These are phyloP conservation scores for Penicillium canariense DNA, from an alignment of 495 filamentous ascomycete species.

Conservation along the genomic window DNA sequence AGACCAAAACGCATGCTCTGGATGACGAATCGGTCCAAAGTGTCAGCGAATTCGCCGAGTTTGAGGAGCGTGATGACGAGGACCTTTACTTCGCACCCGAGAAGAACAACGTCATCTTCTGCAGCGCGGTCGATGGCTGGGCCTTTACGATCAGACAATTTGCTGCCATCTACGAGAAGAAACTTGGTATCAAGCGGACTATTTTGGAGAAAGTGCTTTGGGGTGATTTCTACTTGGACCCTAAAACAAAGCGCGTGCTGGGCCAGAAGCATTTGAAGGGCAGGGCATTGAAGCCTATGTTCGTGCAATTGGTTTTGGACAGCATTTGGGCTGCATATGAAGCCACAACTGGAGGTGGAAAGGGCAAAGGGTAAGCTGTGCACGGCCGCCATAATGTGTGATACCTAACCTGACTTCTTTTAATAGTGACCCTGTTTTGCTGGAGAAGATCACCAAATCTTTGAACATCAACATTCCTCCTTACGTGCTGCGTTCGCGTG, in stretches of 20 bases:
- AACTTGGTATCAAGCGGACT: conserved; percentile 90
- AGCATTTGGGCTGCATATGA: conserved; percentile 97
- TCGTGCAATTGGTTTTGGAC: conserved; percentile 94
- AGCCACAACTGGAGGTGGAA: conserved; percentile 78
- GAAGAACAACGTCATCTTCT: conserved; percentile 98
- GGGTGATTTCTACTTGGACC: conserved; percentile 96
- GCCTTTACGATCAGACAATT: conserved; percentile 96
- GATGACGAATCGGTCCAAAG: conserved; percentile 49
- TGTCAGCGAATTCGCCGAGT: conserved; percentile 52
- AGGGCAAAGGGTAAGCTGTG: conserved; percentile 68
- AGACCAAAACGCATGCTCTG: conserved; percentile 38
- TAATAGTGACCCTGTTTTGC: conserved; percentile 67
- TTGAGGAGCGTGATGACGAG: conserved; percentile 92
- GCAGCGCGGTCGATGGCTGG: conserved; percentile 96
- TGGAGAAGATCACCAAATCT: conserved; percentile 95
- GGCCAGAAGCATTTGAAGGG: conserved; percentile 92
- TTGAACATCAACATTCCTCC: conserved; percentile 78
- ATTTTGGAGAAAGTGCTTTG: conserved; percentile 92
- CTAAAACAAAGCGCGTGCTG: conserved; percentile 92
- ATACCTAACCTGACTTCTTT: conserved; percentile 29
- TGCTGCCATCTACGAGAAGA: conserved; percentile 90
- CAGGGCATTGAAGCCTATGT: conserved; percentile 88
- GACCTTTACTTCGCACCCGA: conserved; percentile 98
- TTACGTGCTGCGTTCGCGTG: conserved; percentile 80
- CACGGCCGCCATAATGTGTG: neutral